These are phyloP conservation scores for Aspergillus hortae DNA, from an alignment of 2,329 filamentous ascomycete species.

Conservation along the genomic window DNA sequence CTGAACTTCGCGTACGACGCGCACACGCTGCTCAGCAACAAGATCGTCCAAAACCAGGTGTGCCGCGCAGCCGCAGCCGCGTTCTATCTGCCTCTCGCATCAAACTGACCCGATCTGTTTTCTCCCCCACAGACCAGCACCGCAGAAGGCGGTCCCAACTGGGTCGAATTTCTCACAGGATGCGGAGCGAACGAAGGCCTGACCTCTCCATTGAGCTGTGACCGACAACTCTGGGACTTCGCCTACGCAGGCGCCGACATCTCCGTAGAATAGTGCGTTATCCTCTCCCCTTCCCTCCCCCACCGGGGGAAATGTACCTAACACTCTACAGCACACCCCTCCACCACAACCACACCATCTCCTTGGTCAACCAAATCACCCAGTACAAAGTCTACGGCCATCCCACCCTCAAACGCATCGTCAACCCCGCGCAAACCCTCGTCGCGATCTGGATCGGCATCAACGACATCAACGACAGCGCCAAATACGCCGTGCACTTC, in stretches of 20 bases:
- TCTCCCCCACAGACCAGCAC: slow-evolving; percentile 38
- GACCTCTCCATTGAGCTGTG: slow-evolving; percentile 43
- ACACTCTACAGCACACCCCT: slow-evolving; percentile 39
- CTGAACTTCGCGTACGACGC: slow-evolving; percentile 47
- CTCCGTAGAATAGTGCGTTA: slow-evolving; percentile 37
- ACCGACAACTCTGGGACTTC: slow-evolving; percentile 54
- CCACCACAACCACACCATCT: slow-evolving; percentile 51
- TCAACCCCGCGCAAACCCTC: slow-evolving; percentile 36
- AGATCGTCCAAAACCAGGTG: slow-evolving; percentile 50
- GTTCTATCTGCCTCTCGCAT: not conserved
- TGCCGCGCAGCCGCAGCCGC: not conserved
- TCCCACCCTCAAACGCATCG: slow-evolving; percentile 32
- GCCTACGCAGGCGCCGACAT: slow-evolving; percentile 55
- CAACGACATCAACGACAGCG: slow-evolving; percentile 55
- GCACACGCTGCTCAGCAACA: slow-evolving; percentile 42
- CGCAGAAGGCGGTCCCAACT: slow-evolving; percentile 53
- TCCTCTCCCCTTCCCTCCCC: not conserved
- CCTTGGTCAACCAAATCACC: slow-evolving; percentile 49
- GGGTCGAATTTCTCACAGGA: slow-evolving; percentile 52
- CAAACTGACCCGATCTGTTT: not conserved
- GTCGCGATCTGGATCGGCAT: slow-evolving; percentile 55
- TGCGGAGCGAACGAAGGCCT: slow-evolving; percentile 48
- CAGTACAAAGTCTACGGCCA: slow-evolving; percentile 48
- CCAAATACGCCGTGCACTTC: slow-evolving; percentile 44
- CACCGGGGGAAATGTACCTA: not conserved